Evolutionary conservation across 805 yeast genomes (phyloP), one percentile per base, ranked within the genome.

Genomic region (Sungouiozyma intestinalis): DNA sequence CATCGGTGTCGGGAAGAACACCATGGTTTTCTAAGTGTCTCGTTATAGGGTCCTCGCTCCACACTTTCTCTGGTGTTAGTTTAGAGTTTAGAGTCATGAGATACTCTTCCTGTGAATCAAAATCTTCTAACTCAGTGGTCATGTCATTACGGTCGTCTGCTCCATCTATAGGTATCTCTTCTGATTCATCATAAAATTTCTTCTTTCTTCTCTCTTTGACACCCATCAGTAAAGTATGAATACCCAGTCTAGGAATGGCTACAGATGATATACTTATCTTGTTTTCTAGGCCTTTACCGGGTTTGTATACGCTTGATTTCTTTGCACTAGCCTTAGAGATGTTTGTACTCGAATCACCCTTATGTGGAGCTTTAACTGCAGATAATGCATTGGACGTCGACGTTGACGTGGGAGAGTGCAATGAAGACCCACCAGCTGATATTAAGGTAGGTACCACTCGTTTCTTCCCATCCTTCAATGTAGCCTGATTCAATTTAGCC

Each of bases 391-490:
- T 29, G 51, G 29, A 8, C 45, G 41, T 5, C 53, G 18, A 17
- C 46, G 33, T 40, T 15, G 38, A 16, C 18, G 16, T 4, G 15
- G 36, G 20, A 3, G 20, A 16, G 19, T 17, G 15, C 14, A 43
- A 15, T 8, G 40, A 14, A 4, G 42, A 21, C 6, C 40, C 27
- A 11, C 16, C 27, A 4, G 73, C 56, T 1, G 88, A 76, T 3
- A 82, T 70, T 13, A 82, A 59, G 17, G 78, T 67, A 4, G 92
- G 94, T 1, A 84, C 74, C 2, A 84, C 86, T 49, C 92, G 63
- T 51, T 82, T 83, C 53, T 76, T 77, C 3, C 92, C 92, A 33
- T 81, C 82, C 1, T 88, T 76, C 4, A 83, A 71, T 2, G 83
- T 72, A 1, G 79, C 72, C 43, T 62, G 78, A 73, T 58, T 67